These are phyloP conservation scores for Fraxinus quadrangulata DNA, from an alignment of 257 asterid species.

Conservation along the genomic window DNA sequence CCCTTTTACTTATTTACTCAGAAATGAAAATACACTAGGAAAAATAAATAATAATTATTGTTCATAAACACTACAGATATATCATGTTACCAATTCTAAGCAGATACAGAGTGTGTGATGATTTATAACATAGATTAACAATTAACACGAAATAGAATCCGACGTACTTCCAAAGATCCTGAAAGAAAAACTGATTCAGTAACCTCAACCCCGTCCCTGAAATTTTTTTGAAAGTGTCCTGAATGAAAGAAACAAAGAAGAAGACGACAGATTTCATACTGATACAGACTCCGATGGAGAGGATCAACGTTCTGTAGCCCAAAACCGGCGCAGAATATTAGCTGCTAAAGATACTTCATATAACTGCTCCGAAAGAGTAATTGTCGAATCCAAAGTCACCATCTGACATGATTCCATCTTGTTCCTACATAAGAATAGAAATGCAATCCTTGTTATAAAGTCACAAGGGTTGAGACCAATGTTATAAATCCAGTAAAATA, in stretches of 20 bases:
- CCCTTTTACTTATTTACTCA: no score
- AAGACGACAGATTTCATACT: conserved; percentile 36
- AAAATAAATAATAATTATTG: no score
- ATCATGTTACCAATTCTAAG: neutral
- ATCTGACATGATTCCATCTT: conserved; percentile 46
- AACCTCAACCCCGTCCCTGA: neutral
- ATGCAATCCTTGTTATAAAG: neutral
- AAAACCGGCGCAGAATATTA: conserved; percentile 9
- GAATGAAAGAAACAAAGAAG: neutral
- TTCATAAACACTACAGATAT: neutral
- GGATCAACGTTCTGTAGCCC: conserved; percentile 14
- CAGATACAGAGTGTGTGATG: neutral
- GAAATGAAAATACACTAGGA: no score
- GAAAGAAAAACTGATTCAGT: neutral
- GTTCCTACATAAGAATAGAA: conserved; percentile 54
- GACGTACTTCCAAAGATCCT: neutral
- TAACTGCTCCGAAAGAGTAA: conserved; percentile 53
- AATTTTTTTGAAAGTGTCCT: neutral
- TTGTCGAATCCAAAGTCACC: conserved; percentile 60
- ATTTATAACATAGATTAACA: neutral
- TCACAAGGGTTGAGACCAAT: neutral
- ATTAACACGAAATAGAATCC: neutral
- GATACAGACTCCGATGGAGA: conserved; percentile 38
- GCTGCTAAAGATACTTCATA: conserved; percentile 23
- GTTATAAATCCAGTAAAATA: neutral